These are phyloP conservation scores for Colletotrichum incanum DNA, from an alignment of 2,329 filamentous ascomycete genomes.

Conservation along the genomic window DNA sequence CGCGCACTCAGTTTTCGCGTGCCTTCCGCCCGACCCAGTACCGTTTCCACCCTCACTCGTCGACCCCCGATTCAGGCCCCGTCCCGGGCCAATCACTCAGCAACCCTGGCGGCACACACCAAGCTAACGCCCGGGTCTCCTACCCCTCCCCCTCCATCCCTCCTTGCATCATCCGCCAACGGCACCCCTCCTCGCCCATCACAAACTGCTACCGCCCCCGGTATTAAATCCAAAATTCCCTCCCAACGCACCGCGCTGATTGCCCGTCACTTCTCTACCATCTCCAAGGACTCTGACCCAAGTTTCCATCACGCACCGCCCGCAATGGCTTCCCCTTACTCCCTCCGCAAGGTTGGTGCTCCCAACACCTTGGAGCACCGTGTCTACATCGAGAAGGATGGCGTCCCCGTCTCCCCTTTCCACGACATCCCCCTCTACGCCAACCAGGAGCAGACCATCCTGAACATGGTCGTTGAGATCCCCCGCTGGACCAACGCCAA, in stretches of 20 bases:
- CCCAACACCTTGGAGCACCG: slow-evolving; percentile 97
- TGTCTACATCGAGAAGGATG: slow-evolving; percentile 98
- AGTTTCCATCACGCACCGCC: slow-evolving; percentile 45
- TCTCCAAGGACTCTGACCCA: slow-evolving; percentile 47
- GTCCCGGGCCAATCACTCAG: slow-evolving; percentile 51
- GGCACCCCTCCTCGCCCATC: slow-evolving; percentile 40
- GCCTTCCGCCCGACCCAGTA: slow-evolving; percentile 38
- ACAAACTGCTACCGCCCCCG: slow-evolving; percentile 37
- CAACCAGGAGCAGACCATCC: slow-evolving; percentile 93
- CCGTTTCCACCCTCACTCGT: slow-evolving; percentile 40
- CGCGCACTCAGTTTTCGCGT: slow-evolving; percentile 33
- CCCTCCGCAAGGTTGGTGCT: slow-evolving; percentile 87
- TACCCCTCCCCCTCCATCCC: slow-evolving; percentile 53
- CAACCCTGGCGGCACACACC: slow-evolving; percentile 49
- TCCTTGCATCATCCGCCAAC: slow-evolving; percentile 46
- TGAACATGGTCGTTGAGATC: slow-evolving; percentile 99
- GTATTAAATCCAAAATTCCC: slow-evolving; percentile 60
- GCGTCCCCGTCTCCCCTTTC: slow-evolving; percentile 92
- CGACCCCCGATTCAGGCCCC: slow-evolving; percentile 43
- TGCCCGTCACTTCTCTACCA: slow-evolving; percentile 67
- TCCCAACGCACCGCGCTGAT: slow-evolving; percentile 68
- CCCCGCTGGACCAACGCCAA: slow-evolving; percentile 99
- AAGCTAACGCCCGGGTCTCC: slow-evolving; percentile 43
- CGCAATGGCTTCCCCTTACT: slow-evolving; percentile 78
- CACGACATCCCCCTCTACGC: slow-evolving; percentile 99